These are phyloP conservation scores for Penicillium silybi DNA, from an alignment of 495 filamentous ascomycete genomes.

Conservation along the genomic window DNA sequence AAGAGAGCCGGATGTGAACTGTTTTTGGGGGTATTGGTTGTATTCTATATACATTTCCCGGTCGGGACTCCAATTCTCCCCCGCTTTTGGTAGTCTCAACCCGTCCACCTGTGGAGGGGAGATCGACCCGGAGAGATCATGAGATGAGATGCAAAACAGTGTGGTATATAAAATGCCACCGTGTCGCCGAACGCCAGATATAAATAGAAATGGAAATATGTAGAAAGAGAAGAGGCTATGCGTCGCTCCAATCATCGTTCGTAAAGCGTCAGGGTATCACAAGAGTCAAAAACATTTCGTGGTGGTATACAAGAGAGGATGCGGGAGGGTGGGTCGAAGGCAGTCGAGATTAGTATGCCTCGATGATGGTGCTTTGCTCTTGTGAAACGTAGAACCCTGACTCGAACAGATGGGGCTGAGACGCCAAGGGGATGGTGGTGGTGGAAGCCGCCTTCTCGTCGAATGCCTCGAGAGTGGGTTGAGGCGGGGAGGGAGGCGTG, in stretches of 20 bases:
- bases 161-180: constrained; percentile 5
- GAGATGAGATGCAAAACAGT: background rate
- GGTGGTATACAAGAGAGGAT: constrained; percentile 23
- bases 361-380: constrained; percentile 39
- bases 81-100: constrained; percentile 19
- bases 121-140: constrained; percentile 12
- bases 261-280: constrained; percentile 27
- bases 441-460: constrained; percentile 61
- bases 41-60: constrained; percentile 7
- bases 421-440: constrained; percentile 45
- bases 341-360: constrained; percentile 34
- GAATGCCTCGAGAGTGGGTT: constrained; percentile 61
- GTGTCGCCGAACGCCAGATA: constrained; percentile 5
- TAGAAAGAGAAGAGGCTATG: constrained; percentile 1
- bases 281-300: constrained; percentile 4
- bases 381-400: constrained; percentile 58
- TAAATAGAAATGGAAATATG: background rate
- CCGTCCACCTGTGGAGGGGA: constrained; percentile 11
- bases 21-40: constrained; percentile 1
- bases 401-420: constrained; percentile 50
- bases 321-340: background rate
- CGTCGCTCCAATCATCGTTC: constrained; percentile 10
- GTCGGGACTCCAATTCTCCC: constrained; percentile 5
- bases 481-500: constrained; percentile 82
- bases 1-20: background rate